phyloP scores from a whole-genome alignment of 2,329 filamentous ascomycete species.

The Neopestalotiopsis rosae region DNA sequence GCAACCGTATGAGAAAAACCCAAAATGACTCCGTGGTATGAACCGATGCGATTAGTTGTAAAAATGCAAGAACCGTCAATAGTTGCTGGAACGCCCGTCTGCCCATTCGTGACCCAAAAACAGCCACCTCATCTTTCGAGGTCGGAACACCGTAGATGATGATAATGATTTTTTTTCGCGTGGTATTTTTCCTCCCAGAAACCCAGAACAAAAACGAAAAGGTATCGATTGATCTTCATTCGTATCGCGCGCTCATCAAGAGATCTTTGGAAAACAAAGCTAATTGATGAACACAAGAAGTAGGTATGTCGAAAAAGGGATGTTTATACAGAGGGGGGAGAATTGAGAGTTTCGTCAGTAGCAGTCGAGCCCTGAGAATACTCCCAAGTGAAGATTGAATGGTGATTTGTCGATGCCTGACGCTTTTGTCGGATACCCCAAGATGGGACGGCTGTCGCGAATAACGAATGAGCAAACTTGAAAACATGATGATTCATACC shows the following conservation, averaged over 20 bases:
- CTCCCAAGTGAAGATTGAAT: conserved; percentile 34
- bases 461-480: conserved; percentile 43
- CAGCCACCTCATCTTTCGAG: conserved; percentile 44
- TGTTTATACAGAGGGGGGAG: conserved; percentile 51
- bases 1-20: conserved; percentile 41
- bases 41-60: conserved; percentile 55
- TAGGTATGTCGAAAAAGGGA: conserved; percentile 50
- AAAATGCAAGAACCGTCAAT: conserved; percentile 50
- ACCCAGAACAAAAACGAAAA: conserved; percentile 42
- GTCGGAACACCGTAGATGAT: conserved; percentile 37
- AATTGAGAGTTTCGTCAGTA: conserved; percentile 26
- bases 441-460: conserved; percentile 49
- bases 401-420: conserved; percentile 49
- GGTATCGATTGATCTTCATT: conserved; percentile 50
- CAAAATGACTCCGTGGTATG: conserved; percentile 49
- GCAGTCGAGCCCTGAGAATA: conserved; percentile 34
- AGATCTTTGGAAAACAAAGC: conserved; percentile 29
- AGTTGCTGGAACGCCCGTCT: conserved; percentile 40
- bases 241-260: conserved; percentile 45
- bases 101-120: conserved; percentile 47
- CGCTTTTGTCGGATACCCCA: conserved; percentile 53
- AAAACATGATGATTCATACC: conserved; percentile 29
- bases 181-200: conserved; percentile 31
- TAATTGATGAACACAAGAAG: conserved; percentile 37
- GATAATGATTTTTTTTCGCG: conserved; percentile 21